These are phyloP conservation scores for Lolium perenne DNA, from an alignment of 176 grass and related monocot species.

Conservation along the genomic window DNA sequence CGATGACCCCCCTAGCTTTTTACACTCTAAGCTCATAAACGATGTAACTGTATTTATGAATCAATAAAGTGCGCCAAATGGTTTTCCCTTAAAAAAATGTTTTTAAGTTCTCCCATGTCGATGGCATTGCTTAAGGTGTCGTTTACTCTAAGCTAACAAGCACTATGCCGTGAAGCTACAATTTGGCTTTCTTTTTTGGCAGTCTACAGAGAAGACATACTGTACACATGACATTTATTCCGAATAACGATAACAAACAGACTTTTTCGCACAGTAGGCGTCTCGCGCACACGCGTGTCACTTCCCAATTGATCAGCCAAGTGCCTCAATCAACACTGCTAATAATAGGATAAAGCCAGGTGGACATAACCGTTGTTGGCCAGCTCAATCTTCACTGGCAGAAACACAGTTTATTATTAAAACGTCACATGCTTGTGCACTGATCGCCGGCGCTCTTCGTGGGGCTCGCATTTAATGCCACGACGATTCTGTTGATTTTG, in stretches of 20 bases:
- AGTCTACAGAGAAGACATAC: background rate
- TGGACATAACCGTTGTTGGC: constrained; percentile 30
- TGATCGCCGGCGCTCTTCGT: constrained; percentile 44
- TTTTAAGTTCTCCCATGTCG: no score
- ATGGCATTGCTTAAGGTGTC: no score
- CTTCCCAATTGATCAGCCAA: background rate
- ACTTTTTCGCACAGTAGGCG: background rate
- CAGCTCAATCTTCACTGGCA: constrained; percentile 21
- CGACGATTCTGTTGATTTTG: constrained; percentile 29
- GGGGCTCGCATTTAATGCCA: constrained; percentile 45
- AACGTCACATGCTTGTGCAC: constrained; percentile 42
- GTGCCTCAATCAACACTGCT: background rate
- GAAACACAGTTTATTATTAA: background rate
- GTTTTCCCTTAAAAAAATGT: no score
- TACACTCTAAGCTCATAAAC: no score
- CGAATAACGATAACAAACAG: background rate
- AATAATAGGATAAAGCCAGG: background rate
- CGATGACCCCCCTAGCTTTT: no score
- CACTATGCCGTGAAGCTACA: no score
- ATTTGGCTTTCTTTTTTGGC: no score
- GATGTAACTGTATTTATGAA: no score
- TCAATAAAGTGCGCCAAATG: no score
- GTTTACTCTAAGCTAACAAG: no score
- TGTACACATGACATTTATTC: background rate
- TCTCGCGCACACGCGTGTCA: constrained; percentile 15